phyloP scores from a whole-genome alignment of 768 basidiomycete genomes.

The Tephrocybe sp. region DNA sequence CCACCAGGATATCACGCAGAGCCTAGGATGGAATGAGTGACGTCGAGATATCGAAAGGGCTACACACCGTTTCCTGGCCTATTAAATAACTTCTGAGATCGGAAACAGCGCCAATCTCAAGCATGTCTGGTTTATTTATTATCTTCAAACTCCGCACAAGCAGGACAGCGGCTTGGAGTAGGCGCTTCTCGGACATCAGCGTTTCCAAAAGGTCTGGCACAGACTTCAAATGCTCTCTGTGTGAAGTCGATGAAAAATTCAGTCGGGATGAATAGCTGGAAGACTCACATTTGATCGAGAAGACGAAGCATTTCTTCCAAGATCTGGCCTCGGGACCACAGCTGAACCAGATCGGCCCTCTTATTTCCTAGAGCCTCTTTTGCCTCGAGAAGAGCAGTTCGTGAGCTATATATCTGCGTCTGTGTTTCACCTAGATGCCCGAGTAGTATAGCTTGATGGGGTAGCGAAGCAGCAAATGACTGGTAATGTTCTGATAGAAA shows the following conservation, averaged over 20 bases:
- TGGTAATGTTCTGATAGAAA: slow-evolving; percentile 76
- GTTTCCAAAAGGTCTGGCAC: slow-evolving; percentile 92
- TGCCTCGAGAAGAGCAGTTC: slow-evolving; percentile 68
- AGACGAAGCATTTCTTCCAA: slow-evolving; percentile 93
- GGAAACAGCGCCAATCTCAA: slow-evolving; percentile 91
- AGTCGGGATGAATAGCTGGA: not conserved
- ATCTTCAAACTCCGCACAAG: slow-evolving; percentile 86
- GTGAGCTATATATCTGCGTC: slow-evolving; percentile 67
- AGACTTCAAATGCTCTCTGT: slow-evolving; percentile 83
- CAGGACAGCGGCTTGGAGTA: slow-evolving; percentile 84
- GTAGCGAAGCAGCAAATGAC: slow-evolving; percentile 90
- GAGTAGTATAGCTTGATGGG: slow-evolving; percentile 81
- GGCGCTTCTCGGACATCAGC: slow-evolving; percentile 92
- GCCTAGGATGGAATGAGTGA: slow-evolving; percentile 47
- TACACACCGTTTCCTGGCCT: slow-evolving; percentile 77
- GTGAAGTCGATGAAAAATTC: slow-evolving; percentile 7
- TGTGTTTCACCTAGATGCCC: slow-evolving; percentile 73
- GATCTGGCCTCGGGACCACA: slow-evolving; percentile 88
- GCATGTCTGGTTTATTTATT: slow-evolving; percentile 89
- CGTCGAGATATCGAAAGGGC: not conserved
- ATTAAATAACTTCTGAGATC: slow-evolving; percentile 84
- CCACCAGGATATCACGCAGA: slow-evolving; percentile 86
- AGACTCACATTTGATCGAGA: slow-evolving; percentile 87
- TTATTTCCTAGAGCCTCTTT: slow-evolving; percentile 79
- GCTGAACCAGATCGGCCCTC: slow-evolving; percentile 83